Evolutionary conservation across 2,329 filamentous ascomycete species (phyloP), one percentile per base, ranked within the genome.

Genomic region (Byssochlamys sp.): DNA sequence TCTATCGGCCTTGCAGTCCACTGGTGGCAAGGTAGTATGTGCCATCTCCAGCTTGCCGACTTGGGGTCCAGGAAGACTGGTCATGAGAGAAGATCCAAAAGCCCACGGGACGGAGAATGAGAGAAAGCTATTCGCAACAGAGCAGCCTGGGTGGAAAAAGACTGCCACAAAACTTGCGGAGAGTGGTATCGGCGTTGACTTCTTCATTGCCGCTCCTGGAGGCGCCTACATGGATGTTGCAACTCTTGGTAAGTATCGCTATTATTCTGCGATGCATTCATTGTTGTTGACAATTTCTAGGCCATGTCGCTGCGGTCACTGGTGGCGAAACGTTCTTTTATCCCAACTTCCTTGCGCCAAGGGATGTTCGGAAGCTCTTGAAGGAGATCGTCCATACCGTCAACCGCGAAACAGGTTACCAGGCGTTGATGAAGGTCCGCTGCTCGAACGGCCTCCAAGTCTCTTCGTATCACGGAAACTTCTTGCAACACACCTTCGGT

Each of bases 281-380:
- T 26, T 49, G 60, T 31, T 14, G 11, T 9, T 31, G 53, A 52
- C 48, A 28, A 59, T 11, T 19, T 24, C 10, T 14, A 86, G 89
- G 91, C 49, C 88, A 96, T 72, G 83, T 96, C 25, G 84, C 94
- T 31, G 85, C 90, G 49, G 86, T 88, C 29, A 95, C 90, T n/a
- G 94, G 94, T 58, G 94, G 94, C 61, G 94, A 99, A 72, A 89
- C 87, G 0, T 99, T 91, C 75, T 96, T 95, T 75, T 99, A 95
- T 71, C 91, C 94, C 52, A 99, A 97, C 72, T 99, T 96, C 77
- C 86, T 96, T 59, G 85, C 88, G 6, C 89, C 89, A 6, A 84
- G 94, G 39, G 94, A 99, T 72, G 85, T 87, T 50, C 80, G 89
- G 57, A 95, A 92, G 76, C 77, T 99, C 45, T 87, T 87, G 2